phyloP scores from a whole-genome alignment of 306 rosid genomes.

The Carpinus viminea region DNA sequence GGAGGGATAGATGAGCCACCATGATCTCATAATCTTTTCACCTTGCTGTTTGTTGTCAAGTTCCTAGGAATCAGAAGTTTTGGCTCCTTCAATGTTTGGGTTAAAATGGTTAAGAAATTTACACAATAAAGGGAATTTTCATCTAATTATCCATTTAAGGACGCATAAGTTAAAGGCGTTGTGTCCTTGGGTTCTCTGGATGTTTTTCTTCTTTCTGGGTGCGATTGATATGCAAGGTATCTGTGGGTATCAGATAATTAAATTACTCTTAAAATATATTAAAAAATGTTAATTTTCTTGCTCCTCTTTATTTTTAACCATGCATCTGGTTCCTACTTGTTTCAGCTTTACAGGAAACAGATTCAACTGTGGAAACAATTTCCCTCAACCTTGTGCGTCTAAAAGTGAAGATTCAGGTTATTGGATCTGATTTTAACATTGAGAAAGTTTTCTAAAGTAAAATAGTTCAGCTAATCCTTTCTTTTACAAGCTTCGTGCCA shows the following conservation, averaged over 20 bases:
- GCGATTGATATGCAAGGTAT: background rate
- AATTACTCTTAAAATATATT: background rate
- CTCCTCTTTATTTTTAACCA: background rate
- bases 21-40: background rate
- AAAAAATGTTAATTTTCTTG: background rate
- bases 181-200: background rate
- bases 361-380: conserved; percentile 63
- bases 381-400: conserved; percentile 52
- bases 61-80: background rate
- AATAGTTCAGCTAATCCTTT: conserved; percentile 7
- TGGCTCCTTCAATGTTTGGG: background rate
- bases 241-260: background rate
- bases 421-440: conserved; percentile 26
- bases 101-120: background rate
- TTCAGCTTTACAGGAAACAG: conserved; percentile 90
- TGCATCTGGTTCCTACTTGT: conserved; percentile 25
- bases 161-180: background rate
- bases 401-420: conserved; percentile 62
- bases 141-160: background rate
- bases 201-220: background rate
- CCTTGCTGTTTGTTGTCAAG: background rate
- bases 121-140: background rate
- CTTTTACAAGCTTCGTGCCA: conserved; percentile 27
- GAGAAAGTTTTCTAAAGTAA: background rate
- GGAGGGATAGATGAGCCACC: background rate